phyloP scores from a whole-genome alignment of 495 filamentous ascomycete species.

The Xylaria venustula region DNA sequence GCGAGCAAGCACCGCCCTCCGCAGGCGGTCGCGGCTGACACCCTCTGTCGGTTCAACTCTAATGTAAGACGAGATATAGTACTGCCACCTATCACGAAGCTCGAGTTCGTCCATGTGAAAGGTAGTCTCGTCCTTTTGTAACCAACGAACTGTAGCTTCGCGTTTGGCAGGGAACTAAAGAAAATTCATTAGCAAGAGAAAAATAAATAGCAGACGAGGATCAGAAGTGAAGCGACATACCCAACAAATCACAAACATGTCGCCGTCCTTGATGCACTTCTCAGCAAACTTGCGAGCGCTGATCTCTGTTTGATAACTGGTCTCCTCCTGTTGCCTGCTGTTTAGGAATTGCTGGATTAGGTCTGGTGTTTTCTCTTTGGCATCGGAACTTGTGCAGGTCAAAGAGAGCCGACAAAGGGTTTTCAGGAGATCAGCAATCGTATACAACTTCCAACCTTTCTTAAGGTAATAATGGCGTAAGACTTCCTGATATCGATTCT shows the following conservation, averaged over 20 bases:
- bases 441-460: slow-evolving; percentile 87
- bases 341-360: slow-evolving; percentile 79
- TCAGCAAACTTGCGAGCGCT: slow-evolving; percentile 84
- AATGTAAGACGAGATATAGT: slow-evolving; percentile 89
- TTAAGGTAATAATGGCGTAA: slow-evolving; percentile 85
- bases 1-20: slow-evolving; percentile 68
- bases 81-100: slow-evolving; percentile 69
- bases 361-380: slow-evolving; percentile 86
- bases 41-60: slow-evolving; percentile 89
- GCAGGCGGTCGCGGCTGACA: slow-evolving; percentile 61
- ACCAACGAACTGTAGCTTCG: slow-evolving; percentile 64
- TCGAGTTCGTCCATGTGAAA: slow-evolving; percentile 66
- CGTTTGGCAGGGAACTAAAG: slow-evolving; percentile 54
- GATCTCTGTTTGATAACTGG: slow-evolving; percentile 80
- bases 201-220: no score
- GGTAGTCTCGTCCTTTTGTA: slow-evolving; percentile 78
- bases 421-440: slow-evolving; percentile 78
- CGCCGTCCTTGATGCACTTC: slow-evolving; percentile 82
- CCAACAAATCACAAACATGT: slow-evolving; percentile 81
- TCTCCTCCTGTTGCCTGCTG: slow-evolving; percentile 75
- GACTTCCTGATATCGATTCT: slow-evolving; percentile 78
- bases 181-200: slow-evolving; percentile 16
- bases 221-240: slow-evolving; percentile 52
- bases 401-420: slow-evolving; percentile 73
- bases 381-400: slow-evolving; percentile 71